These are phyloP conservation scores for Isoetes engelmannii DNA, from an alignment of 83 land plant genomes.

Conservation along the genomic window DNA sequence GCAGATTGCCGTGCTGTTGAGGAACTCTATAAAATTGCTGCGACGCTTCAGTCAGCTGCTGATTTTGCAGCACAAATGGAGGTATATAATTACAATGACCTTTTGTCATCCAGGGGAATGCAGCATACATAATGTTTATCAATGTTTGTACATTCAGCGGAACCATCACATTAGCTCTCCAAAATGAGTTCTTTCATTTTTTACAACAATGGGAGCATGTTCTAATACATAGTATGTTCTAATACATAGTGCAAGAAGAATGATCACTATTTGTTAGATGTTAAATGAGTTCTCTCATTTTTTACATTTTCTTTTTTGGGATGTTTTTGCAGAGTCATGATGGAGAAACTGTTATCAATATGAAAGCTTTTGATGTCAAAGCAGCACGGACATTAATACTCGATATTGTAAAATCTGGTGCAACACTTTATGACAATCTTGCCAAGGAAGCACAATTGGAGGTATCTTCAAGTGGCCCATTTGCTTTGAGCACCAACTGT, in stretches of 20 bases:
- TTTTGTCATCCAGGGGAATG: neutral
- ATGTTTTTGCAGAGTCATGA: neutral
- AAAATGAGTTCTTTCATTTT: too few relatives aligned
- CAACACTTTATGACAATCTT: constrained; percentile 7
- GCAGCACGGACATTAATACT: constrained; percentile 7
- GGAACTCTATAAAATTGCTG: neutral
- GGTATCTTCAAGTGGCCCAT: neutral
- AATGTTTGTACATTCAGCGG: neutral
- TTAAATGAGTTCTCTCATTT: neutral
- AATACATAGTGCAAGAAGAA: neutral
- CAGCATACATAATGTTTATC: neutral
- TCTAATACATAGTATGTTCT: too few relatives aligned
- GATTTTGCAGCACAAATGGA: neutral
- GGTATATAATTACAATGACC: neutral
- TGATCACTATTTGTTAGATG: neutral
- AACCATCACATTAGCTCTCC: too few relatives aligned
- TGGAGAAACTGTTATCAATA: neutral
- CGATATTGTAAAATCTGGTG: constrained; percentile 1
- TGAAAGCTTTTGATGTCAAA: neutral
- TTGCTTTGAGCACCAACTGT: neutral
- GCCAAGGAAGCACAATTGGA: neutral
- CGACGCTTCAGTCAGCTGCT: neutral
- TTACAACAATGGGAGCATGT: too few relatives aligned
- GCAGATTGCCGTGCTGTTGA: neutral
- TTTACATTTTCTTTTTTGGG: neutral